These are phyloP conservation scores for Fusarium poae DNA, from an alignment of 2,329 filamentous ascomycete genomes.

Conservation along the genomic window DNA sequence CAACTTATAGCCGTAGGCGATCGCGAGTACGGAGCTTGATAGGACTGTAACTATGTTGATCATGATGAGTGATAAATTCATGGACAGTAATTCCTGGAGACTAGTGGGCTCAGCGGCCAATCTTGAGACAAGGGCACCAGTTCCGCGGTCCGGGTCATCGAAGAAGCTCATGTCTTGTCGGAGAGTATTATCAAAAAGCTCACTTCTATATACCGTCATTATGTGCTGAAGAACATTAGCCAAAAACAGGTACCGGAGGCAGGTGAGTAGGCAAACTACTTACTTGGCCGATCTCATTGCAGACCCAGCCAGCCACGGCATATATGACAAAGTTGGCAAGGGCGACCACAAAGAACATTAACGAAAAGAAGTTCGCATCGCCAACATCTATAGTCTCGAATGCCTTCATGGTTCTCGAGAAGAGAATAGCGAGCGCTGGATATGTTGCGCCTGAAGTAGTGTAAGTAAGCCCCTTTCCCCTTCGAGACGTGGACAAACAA, in stretches of 20 bases:
- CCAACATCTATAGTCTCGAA: constrained; percentile 52
- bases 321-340: constrained; percentile 61
- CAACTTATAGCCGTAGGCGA: constrained; percentile 64
- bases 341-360: constrained; percentile 70
- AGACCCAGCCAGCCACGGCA: constrained; percentile 53
- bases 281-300: constrained; percentile 56
- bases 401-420: constrained; percentile 57
- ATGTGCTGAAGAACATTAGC: constrained; percentile 42
- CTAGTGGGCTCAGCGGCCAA: constrained; percentile 59
- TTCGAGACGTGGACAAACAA: background rate
- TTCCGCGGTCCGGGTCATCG: constrained; percentile 55
- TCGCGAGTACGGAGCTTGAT: constrained; percentile 60
- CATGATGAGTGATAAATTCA: constrained; percentile 63
- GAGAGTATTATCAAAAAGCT: constrained; percentile 65
- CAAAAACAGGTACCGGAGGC: no score
- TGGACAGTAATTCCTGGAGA: constrained; percentile 64
- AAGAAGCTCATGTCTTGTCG: constrained; percentile 67
- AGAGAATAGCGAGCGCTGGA: constrained; percentile 57
- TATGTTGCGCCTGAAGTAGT: constrained; percentile 53
- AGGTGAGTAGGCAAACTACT: background rate
- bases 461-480: background rate
- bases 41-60: constrained; percentile 61
- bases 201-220: constrained; percentile 54
- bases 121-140: constrained; percentile 56
- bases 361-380: constrained; percentile 64